phyloP scores from a whole-genome alignment of 1,139 yeast species.

The Yamadazyma jaroonii region DNA sequence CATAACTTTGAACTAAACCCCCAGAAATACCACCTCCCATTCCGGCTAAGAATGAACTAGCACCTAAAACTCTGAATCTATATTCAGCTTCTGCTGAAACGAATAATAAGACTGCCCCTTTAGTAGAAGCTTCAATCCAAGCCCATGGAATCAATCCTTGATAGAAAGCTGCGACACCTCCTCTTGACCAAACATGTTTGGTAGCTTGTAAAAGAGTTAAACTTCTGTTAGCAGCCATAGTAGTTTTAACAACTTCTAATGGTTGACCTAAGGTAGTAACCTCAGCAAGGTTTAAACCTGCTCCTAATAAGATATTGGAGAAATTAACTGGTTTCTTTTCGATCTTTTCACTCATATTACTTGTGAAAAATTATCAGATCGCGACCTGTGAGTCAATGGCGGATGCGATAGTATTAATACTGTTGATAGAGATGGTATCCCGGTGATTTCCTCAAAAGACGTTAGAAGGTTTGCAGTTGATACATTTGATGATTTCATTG shows the following conservation, averaged over 20 bases:
- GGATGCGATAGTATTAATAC: too few species aligned
- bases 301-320: conserved; percentile 89
- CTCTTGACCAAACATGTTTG: conserved; percentile 83
- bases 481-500: too few species aligned
- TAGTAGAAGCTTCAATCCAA: conserved; percentile 98
- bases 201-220: conserved; percentile 67
- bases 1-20: conserved; percentile 93
- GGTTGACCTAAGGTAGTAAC: conserved; percentile 97
- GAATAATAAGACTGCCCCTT: conserved; percentile 94
- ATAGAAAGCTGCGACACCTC: conserved; percentile 87
- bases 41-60: conserved; percentile 75
- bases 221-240: conserved; percentile 94
- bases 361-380: too few species aligned
- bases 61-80: conserved; percentile 61
- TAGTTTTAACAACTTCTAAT: conserved; percentile 89
- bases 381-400: too few species aligned
- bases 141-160: conserved; percentile 99
- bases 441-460: too few species aligned
- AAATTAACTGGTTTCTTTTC: conserved; percentile 86
- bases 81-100: conserved; percentile 93
- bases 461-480: too few species aligned
- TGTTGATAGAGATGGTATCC: too few species aligned
- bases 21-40: conserved; percentile 94
- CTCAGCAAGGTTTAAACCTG: conserved; percentile 88
- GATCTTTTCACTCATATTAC: conserved; percentile 17